These are phyloP conservation scores for Fusarium lyarnte DNA, from an alignment of 2,329 filamentous ascomycete species.

Conservation along the genomic window DNA sequence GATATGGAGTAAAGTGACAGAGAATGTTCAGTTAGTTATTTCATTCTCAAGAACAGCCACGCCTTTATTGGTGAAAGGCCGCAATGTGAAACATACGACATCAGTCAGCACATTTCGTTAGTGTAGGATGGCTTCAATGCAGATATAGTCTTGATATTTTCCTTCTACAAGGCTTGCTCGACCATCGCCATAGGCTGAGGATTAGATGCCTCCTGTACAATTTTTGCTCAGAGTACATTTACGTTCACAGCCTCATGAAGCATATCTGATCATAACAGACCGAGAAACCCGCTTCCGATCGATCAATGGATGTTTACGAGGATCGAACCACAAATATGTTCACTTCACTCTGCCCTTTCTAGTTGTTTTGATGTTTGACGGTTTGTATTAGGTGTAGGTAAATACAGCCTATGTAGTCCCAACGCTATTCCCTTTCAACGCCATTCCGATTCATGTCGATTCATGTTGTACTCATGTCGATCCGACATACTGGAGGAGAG, in stretches of 20 bases:
- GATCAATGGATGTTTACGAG: fast-evolving
- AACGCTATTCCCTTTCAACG: constrained; percentile 21
- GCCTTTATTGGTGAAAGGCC: not conserved
- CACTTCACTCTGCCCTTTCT: not conserved
- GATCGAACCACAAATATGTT: fast-evolving
- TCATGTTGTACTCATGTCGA: not conserved
- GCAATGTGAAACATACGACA: not conserved
- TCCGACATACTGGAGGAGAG: not conserved
- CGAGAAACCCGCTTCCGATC: fast-evolving
- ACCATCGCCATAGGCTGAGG: too few species aligned
- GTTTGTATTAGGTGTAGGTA: constrained; percentile 13
- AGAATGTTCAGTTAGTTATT: too few species aligned
- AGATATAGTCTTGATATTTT: too few species aligned
- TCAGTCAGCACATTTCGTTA: too few species aligned
- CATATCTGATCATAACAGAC: too few species aligned
- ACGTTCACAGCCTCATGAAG: too few species aligned
- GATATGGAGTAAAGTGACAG: too few species aligned
- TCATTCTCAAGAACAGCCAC: too few species aligned
- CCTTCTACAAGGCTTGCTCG: too few species aligned
- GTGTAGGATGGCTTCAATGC: fast-evolving
- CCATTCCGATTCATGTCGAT: not conserved
- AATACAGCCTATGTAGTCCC: constrained; percentile 5
- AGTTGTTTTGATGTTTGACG: not conserved
- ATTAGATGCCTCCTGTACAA: fast-evolving
- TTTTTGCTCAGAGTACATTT: fast-evolving